Conservation (phyloP, 2,329 filamentous ascomycete genomes). For the Neofusicoccum ribis region DNA sequence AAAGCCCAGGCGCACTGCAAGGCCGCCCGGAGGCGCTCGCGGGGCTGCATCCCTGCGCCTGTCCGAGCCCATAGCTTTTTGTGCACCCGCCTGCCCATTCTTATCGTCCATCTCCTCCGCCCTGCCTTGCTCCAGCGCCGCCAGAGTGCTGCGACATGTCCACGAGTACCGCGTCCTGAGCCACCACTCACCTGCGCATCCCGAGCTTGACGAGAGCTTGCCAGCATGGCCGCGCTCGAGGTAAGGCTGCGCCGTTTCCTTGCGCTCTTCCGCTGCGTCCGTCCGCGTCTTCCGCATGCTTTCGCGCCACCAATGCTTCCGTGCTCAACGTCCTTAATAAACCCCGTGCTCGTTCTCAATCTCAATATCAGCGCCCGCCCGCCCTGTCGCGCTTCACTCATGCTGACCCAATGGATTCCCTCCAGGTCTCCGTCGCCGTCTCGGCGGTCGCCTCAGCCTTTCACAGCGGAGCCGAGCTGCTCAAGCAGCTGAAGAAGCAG, state of each 20-base stretch:
- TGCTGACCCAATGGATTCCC: constrained; percentile 20
- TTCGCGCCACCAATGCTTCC: not conserved
- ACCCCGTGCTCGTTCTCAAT: not conserved
- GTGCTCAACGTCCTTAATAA: constrained; percentile 1
- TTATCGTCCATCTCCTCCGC: constrained; percentile 1
- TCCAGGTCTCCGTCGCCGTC: constrained; percentile 43
- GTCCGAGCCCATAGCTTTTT: not conserved
- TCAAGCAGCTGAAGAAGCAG: constrained; percentile 37
- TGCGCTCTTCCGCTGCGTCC: not conserved
- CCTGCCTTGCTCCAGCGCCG: not conserved
- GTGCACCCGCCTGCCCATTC: constrained; percentile 12
- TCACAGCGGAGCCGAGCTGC: constrained; percentile 42
- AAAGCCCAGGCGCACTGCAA: constrained; percentile 9
- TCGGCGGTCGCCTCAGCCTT: constrained; percentile 45
- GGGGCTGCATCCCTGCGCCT: constrained; percentile 5
- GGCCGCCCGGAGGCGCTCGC: constrained; percentile 12
- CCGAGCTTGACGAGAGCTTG: not conserved
- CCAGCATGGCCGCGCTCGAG: constrained; percentile 14
- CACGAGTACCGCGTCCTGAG: not conserved
- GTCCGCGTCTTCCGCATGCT: constrained; percentile 6
- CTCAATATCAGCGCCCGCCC: not conserved
- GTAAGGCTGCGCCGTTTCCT: constrained; percentile 3
- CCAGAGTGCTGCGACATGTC: not conserved
- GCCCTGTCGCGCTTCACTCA: not conserved
- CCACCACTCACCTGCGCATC: not conserved